phyloP scores from a whole-genome alignment of 441 rosid species.

The Erodium texanum region DNA sequence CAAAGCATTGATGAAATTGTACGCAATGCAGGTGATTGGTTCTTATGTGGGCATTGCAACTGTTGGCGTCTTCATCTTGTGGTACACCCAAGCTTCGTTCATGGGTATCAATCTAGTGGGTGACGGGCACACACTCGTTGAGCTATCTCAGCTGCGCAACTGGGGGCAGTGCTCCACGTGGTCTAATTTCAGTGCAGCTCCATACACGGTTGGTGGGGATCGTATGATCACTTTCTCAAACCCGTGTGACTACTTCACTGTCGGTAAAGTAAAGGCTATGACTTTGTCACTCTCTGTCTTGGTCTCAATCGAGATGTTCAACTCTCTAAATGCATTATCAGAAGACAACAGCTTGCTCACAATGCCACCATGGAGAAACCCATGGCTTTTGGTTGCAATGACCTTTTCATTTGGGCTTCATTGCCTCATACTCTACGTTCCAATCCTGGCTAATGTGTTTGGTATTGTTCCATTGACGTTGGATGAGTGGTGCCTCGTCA shows the following conservation, averaged over 20 bases:
- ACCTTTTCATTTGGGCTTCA: conserved; percentile 68
- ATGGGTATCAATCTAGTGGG: conserved; percentile 33
- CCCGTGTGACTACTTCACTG: conserved; percentile 73
- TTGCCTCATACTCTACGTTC: conserved; percentile 78
- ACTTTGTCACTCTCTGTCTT: conserved; percentile 83
- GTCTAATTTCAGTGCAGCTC: conserved; percentile 33
- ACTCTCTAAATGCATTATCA: conserved; percentile 83
- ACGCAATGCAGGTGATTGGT: conserved; percentile 30
- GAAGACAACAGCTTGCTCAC: conserved; percentile 70
- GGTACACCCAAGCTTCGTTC: conserved; percentile 40
- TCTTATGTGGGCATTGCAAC: conserved; percentile 40
- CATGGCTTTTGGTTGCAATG: conserved; percentile 80
- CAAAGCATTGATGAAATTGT: conserved; percentile 21
- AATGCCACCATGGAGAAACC: conserved; percentile 98
- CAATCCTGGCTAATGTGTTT: conserved; percentile 70
- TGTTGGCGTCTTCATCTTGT: conserved; percentile 34
- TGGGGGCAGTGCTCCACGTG: conserved; percentile 43
- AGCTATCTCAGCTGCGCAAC: conserved; percentile 33
- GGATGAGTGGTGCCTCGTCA: conserved; percentile 81
- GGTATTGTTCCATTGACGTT: conserved; percentile 75
- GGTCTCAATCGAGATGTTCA: conserved; percentile 97
- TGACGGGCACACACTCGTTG: conserved; percentile 39
- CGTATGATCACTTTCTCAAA: conserved; percentile 20
- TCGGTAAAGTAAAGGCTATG: conserved; percentile 79
- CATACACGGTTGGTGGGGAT: conserved; percentile 34